Conservation (phyloP, 345 rosid genomes). For the Chamaenerion angustifolium region DNA sequence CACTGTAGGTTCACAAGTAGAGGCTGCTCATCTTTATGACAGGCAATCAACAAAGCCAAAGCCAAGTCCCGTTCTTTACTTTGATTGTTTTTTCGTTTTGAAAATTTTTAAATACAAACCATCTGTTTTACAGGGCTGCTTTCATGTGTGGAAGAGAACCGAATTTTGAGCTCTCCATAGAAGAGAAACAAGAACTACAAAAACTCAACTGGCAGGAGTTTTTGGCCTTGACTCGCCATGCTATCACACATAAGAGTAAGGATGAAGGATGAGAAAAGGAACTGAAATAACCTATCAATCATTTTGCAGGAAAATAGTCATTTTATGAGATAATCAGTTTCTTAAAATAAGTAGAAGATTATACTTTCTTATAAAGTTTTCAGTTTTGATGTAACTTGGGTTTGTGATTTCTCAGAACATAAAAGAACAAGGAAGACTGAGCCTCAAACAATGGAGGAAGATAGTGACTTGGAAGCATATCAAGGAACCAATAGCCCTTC, state of each 20-base stretch:
- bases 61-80: too few species aligned
- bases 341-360: too few species aligned
- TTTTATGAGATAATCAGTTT: too few species aligned
- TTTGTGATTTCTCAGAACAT: slow-evolving; percentile 29
- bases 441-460: slow-evolving; percentile 13
- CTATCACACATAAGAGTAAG: slow-evolving; percentile 77
- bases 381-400: not conserved
- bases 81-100: too few species aligned
- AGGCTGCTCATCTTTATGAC: slow-evolving; percentile 89
- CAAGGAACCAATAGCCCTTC: slow-evolving; percentile 21
- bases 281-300: too few species aligned
- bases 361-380: too few species aligned
- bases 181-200: slow-evolving; percentile 59
- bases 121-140: slow-evolving; percentile 55
- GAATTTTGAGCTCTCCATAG: slow-evolving; percentile 67
- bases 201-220: slow-evolving; percentile 80
- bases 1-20: slow-evolving; percentile 84
- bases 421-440: slow-evolving; percentile 38
- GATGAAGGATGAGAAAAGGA: too few species aligned
- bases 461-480: slow-evolving; percentile 33
- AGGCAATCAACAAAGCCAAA: slow-evolving; percentile 27
- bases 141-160: slow-evolving; percentile 99
- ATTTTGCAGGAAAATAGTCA: too few species aligned
- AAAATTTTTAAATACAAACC: not conserved
- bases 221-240: slow-evolving; percentile 66